Conservation (phyloP, 1,139 yeast species). For the Suhomyces atakaporum region DNA sequence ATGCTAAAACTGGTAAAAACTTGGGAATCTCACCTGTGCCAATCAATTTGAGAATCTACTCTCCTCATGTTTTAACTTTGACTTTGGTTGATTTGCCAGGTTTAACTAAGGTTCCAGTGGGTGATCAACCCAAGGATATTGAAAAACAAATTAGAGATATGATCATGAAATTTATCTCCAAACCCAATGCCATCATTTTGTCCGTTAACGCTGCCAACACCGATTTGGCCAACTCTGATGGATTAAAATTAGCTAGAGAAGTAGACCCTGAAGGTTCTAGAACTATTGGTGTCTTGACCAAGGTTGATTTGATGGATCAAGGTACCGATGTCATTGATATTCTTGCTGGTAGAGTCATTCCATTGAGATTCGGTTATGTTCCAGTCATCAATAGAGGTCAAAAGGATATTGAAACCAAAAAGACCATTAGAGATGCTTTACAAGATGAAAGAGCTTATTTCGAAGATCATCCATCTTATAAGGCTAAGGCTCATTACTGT, state of each 20-base stretch:
- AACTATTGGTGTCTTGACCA: slow-evolving; percentile 95
- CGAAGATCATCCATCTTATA: slow-evolving; percentile 72
- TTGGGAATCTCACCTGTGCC: slow-evolving; percentile 92
- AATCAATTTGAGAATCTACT: slow-evolving; percentile 88
- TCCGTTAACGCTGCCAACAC: slow-evolving; percentile 98
- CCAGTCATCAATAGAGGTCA: slow-evolving; percentile 98
- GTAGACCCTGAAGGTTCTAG: slow-evolving; percentile 97
- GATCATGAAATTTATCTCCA: slow-evolving; percentile 90
- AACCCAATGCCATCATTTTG: slow-evolving; percentile 92
- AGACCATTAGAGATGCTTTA: slow-evolving; percentile 87
- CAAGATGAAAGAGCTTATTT: slow-evolving; percentile 78
- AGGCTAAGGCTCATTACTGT: slow-evolving; percentile 85
- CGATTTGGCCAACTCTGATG: slow-evolving; percentile 97
- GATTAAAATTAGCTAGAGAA: slow-evolving; percentile 92
- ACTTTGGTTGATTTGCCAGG: slow-evolving; percentile 98
- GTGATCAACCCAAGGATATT: slow-evolving; percentile 97
- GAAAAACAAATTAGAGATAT: slow-evolving; percentile 93
- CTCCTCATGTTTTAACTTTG: slow-evolving; percentile 93
- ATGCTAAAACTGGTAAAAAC: slow-evolving; percentile 88
- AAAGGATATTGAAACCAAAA: slow-evolving; percentile 84
- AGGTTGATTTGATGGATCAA: slow-evolving; percentile 96
- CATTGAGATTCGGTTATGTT: slow-evolving; percentile 92
- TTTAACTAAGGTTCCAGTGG: slow-evolving; percentile 98
- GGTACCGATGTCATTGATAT: slow-evolving; percentile 99
- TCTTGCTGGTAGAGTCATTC: slow-evolving; percentile 93